A percentile compares a stretch with the other conserved stretches of the same genome.
Conservation (phyloP, 2,329 filamentous ascomycete species). For the Tympanopsis confertula region DNA sequence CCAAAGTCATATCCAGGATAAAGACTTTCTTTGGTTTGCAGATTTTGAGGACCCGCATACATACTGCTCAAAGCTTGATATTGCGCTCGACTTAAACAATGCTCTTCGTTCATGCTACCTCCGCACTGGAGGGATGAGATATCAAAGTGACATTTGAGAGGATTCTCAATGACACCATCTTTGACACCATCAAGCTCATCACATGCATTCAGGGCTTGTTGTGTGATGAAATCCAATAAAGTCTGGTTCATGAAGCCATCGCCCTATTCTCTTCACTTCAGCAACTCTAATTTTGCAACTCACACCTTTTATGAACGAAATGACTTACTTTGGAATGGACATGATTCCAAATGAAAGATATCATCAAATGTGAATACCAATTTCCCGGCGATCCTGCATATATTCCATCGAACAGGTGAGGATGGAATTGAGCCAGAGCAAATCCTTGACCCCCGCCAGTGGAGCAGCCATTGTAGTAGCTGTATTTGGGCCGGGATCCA, state of each 20-base stretch:
- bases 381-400: conserved; percentile 24
- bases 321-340: conserved; percentile 7
- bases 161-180: conserved; percentile 25
- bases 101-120: no score
- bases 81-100: no score
- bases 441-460: conserved; percentile 28
- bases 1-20: no score
- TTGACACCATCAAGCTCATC: conserved; percentile 23
- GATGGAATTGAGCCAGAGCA: conserved; percentile 24
- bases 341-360: conserved; percentile 10
- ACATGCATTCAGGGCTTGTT: conserved; percentile 20
- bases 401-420: conserved; percentile 28
- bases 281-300: no score
- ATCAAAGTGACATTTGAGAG: conserved; percentile 20
- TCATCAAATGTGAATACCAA: conserved; percentile 16
- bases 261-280: no score
- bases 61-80: no score
- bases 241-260: conserved; percentile 9
- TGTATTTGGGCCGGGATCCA: conserved; percentile 12
- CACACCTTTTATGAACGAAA: no score
- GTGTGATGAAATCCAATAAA: conserved; percentile 16
- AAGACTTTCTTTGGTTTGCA: no score
- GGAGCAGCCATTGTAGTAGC: conserved; percentile 26
- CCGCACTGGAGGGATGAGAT: conserved; percentile 16
- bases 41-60: no score